Evolutionary conservation across 2,329 filamentous ascomycete genomes (phyloP), one percentile per base, ranked within the genome.

Genomic region (Cytospora piceae): DNA sequence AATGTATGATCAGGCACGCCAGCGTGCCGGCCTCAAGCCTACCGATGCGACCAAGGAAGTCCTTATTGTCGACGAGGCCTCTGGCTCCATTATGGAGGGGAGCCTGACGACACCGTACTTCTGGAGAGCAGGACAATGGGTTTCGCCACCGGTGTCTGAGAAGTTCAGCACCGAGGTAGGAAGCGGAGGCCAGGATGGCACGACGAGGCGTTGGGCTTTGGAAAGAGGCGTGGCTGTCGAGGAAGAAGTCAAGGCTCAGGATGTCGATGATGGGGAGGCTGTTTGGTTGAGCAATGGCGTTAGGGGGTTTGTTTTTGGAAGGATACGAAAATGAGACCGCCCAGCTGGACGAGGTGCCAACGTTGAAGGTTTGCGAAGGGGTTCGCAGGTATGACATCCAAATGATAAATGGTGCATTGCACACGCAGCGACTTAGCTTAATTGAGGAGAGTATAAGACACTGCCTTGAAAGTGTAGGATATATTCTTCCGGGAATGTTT

Each of bases 231-330:
- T 95, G 54, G 93, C 86, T 61, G 80, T 83, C 34, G 91, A 96
- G 73, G 84, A 87, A 68, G 76, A 79, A 3, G 80, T 97, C 20
- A 76, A 75, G n/a, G 80, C 80, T 2, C 78, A 82, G 15, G 87
- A 87, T 8, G 75, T 97, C 15, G 74, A 81, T 4, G 82, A 92
- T 69, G 91, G 89, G 0, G 94, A 97, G 75, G 83, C 89, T 61
- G 90, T 94, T 68, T 96, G 93, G 91, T 79, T 97, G 61, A 97
- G 93, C 76, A 97, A 94, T 76, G 93, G 91, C 0, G 90, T 94
- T 1, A 85, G 90, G 69, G 94, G 94, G 0, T 97, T 96, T 70
- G 81, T 88, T 15, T 79, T 75, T 65, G 85, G 84, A 0, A 78
- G 70, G 51, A 69, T 85, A 5, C 53, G 56, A 24, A 63, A 24